These are phyloP conservation scores for Aegilops speltoides DNA, from an alignment of 176 grass and related monocot genomes.

Conservation along the genomic window DNA sequence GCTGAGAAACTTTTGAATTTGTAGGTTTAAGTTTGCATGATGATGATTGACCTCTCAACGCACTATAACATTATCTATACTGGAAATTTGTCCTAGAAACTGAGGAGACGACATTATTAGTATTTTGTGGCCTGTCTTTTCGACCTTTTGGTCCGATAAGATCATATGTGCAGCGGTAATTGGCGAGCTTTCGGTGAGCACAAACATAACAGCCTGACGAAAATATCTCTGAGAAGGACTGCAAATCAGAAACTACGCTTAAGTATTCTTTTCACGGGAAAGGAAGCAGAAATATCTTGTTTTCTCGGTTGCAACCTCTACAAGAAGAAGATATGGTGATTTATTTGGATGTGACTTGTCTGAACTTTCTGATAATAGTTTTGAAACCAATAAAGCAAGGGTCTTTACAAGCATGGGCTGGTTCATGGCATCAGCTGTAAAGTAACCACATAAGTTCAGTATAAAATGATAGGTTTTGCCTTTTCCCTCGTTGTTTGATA, in stretches of 20 bases:
- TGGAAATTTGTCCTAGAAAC: neutral
- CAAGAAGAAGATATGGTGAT: slow-evolving; percentile 1
- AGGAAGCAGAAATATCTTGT: neutral
- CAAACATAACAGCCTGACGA: neutral
- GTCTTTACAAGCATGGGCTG: neutral
- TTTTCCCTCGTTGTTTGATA: neutral
- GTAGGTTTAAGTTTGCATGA: neutral
- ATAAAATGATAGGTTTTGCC: neutral
- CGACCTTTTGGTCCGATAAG: slow-evolving; percentile 24
- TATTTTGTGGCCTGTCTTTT: neutral
- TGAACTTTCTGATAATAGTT: neutral
- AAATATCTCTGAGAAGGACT: slow-evolving; percentile 23
- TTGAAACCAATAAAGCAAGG: neutral
- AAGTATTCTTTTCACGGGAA: neutral
- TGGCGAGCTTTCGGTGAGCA: slow-evolving; percentile 24
- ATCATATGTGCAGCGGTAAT: slow-evolving; percentile 12
- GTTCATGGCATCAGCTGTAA: neutral
- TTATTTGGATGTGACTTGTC: neutral
- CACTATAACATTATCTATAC: neutral
- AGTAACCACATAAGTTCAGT: neutral
- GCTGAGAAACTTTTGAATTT: neutral
- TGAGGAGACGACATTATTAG: neutral
- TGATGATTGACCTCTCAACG: neutral
- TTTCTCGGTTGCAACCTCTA: neutral
- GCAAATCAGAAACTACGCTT: neutral